Percentiles rank a stretch among this genome's conserved stretches.
These are phyloP conservation scores for Sclerotinia minor DNA, from an alignment of 2,329 filamentous ascomycete genomes.

Conservation along the genomic window DNA sequence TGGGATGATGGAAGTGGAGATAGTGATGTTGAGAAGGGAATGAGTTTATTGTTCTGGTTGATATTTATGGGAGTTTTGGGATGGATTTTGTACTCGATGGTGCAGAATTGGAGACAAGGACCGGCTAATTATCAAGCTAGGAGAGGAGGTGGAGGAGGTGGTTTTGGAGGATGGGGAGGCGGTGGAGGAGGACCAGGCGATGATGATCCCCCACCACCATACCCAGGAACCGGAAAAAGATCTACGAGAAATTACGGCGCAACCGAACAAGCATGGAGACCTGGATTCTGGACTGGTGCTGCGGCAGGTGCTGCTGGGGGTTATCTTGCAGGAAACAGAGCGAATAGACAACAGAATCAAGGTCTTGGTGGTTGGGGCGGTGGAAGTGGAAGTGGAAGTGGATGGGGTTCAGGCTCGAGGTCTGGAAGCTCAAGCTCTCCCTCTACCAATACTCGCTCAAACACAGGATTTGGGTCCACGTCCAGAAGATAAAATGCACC, in stretches of 20 bases:
- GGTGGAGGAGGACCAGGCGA: slow-evolving; percentile 36
- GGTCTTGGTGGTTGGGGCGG: slow-evolving; percentile 33
- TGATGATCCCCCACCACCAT: slow-evolving; percentile 41
- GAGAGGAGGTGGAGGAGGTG: slow-evolving; percentile 43
- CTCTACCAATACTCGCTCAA: slow-evolving; percentile 53
- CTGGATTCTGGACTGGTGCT: slow-evolving; percentile 69
- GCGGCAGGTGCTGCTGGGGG: slow-evolving; percentile 67
- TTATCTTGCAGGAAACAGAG: slow-evolving; percentile 68
- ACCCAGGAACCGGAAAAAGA: slow-evolving; percentile 34
- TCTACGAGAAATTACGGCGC: slow-evolving; percentile 33
- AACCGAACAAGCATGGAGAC: slow-evolving; percentile 58
- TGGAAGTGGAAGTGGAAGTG: not conserved
- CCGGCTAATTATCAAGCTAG: slow-evolving; percentile 40
- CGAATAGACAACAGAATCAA: slow-evolving; percentile 43
- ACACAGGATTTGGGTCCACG: slow-evolving; percentile 73
- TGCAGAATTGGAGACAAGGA: slow-evolving; percentile 31
- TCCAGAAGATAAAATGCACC: slow-evolving; percentile 52
- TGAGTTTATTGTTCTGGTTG: slow-evolving; percentile 55
- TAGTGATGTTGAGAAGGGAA: slow-evolving; percentile 20
- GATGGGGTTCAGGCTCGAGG: no score
- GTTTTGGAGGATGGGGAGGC: slow-evolving; percentile 48
- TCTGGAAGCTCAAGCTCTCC: slow-evolving; percentile 40
- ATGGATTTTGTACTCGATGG: slow-evolving; percentile 64
- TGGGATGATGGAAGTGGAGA: slow-evolving; percentile 22
- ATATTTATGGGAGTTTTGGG: slow-evolving; percentile 60